Base-by-base conservation (phyloP, 169 alveolate genomes). In the Eimeria sp. region DNA sequence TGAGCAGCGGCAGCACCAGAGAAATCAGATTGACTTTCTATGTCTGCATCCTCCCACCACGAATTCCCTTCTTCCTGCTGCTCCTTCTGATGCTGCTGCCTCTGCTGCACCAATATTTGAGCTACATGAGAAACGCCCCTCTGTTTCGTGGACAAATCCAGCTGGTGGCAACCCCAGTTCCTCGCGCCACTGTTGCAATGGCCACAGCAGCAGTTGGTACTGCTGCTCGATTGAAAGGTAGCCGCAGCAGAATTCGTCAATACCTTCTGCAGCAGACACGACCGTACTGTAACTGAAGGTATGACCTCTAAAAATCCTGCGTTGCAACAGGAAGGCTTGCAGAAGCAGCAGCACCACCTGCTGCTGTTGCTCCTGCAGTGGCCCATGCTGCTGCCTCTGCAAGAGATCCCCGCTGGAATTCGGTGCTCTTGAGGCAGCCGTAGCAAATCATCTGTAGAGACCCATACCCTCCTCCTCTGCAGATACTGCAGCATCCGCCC, bases 21-120 rank as follows among this genome's bases (percentile, higher is more conserved):
- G 16, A 85, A 13, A 62, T 14, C 37, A 1, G 37, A 43, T 30
- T n/a, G 60, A 9, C 60, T 11, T 64, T 62, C 91, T 52, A 27
- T 20, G 62, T 85, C 91, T 62, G 49, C 82, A 71, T 85, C 91
- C 58, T 85, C 91, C 91, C 91, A 85, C 91, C 91, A 85, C 62
- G 62, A 40, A 85, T 68, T 13, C 80, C 62, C 54, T 23, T 85
- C 30, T 33, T 18, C 43, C 76, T 43, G 91, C 60, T 85, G 43
- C 91, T 62, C 64, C 91, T 40, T 10, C 60, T 43, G 82, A 62
- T 40, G 66, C 78, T 85, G 91, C 78, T 85, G 76, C 64, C 49
- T 43, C 78, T 85, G 91, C 64, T 20, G 66, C 76, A 37, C 16
- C 18, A 30, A 71, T 25, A 58, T 46, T 40, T 18, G 54, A 6